phyloP scores from a whole-genome alignment of 352 stramenopile genomes.

The Globisporangium sylvaticum region DNA sequence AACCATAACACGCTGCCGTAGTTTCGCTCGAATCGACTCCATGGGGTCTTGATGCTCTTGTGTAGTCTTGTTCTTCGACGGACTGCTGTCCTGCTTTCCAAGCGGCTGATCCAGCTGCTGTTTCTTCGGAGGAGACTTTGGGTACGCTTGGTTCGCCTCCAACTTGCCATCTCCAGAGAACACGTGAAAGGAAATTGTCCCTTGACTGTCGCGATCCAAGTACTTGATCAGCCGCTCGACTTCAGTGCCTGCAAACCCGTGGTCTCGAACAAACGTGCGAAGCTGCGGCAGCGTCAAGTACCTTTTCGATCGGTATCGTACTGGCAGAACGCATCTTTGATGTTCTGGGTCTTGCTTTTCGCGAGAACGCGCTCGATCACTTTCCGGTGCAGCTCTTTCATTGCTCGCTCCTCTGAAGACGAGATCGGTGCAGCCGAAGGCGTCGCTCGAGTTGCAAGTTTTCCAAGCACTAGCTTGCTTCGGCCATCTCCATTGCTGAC shows the following conservation, averaged over 20 bases:
- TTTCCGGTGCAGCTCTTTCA: slow-evolving; percentile 49
- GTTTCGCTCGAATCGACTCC: slow-evolving; percentile 47
- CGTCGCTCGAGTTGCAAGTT: not conserved
- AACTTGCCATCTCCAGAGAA: slow-evolving; percentile 45
- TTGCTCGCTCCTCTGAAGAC: slow-evolving; percentile 9
- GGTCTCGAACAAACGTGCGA: slow-evolving; percentile 42
- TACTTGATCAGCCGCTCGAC: slow-evolving; percentile 46
- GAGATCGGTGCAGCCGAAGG: not conserved
- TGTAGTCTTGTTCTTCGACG: slow-evolving; percentile 12
- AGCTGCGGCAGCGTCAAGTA: slow-evolving; percentile 46
- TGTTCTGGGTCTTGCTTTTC: slow-evolving; percentile 43
- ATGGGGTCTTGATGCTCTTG: slow-evolving; percentile 32
- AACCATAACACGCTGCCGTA: slow-evolving; percentile 61
- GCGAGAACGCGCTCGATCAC: slow-evolving; percentile 55
- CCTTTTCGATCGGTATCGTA: slow-evolving; percentile 52
- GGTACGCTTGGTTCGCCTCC: slow-evolving; percentile 37
- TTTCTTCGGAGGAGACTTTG: slow-evolving; percentile 41
- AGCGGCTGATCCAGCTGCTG: slow-evolving; percentile 31
- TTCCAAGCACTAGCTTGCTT: not conserved
- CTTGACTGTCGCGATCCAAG: slow-evolving; percentile 31
- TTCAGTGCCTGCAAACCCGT: slow-evolving; percentile 48
- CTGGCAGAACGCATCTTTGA: slow-evolving; percentile 66
- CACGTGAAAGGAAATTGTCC: slow-evolving; percentile 47
- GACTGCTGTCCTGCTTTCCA: slow-evolving; percentile 17
- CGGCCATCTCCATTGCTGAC: not conserved